phyloP scores from a whole-genome alignment of 345 rosid genomes.

The Diplotaxis tenuifolia region DNA sequence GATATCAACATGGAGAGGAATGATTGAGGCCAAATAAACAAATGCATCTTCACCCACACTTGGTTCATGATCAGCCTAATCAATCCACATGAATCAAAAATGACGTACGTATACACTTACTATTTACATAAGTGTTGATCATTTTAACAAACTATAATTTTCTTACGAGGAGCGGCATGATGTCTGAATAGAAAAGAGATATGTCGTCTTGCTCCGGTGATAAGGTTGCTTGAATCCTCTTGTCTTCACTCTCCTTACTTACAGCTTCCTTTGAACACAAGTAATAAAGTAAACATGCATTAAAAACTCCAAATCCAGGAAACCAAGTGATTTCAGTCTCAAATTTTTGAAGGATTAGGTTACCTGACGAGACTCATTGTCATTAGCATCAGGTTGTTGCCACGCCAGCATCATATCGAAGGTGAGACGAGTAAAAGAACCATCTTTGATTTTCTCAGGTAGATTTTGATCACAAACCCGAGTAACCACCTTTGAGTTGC shows the following conservation, averaged over 20 bases:
- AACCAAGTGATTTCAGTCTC: neutral
- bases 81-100: conserved; percentile 12
- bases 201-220: conserved; percentile 61
- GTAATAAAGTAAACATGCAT: conserved; percentile 6
- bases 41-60: conserved; percentile 82
- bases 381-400: conserved; percentile 60
- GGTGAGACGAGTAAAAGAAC: conserved; percentile 63
- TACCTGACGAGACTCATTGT: conserved; percentile 43
- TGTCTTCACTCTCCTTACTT: conserved; percentile 70
- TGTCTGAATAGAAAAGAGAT: conserved; percentile 79
- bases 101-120: neutral
- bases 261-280: conserved; percentile 48
- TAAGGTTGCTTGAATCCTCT: conserved; percentile 34
- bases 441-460: conserved; percentile 59
- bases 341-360: neutral
- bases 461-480: conserved; percentile 46
- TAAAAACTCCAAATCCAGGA: neutral
- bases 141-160: neutral
- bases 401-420: conserved; percentile 90
- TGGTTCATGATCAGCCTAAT: conserved; percentile 68
- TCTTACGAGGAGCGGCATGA: conserved; percentile 94
- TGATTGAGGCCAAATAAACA: conserved; percentile 67
- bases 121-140: neutral
- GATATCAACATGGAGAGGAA: conserved; percentile 67
- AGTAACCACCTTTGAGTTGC: conserved; percentile 51